Percentiles rank a stretch among this genome's conserved stretches.
Conservation (phyloP, 129 eudicot genomes). For the Oenanthe sinensis region DNA sequence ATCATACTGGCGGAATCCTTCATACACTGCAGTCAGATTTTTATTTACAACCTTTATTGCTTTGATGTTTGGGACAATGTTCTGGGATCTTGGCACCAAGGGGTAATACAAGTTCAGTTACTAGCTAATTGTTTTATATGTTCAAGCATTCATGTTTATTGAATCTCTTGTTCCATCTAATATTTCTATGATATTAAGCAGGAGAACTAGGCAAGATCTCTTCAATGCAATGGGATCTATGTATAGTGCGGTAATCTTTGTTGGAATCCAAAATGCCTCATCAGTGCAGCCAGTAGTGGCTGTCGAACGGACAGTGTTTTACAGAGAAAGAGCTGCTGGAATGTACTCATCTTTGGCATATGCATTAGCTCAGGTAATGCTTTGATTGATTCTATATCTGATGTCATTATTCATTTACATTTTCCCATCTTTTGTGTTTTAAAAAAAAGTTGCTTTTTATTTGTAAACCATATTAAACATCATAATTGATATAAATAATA, state of each 20-base stretch:
- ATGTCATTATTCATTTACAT: no score
- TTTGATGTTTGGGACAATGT: constrained; percentile 12
- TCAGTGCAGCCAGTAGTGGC: constrained; percentile 29
- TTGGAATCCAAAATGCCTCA: constrained; percentile 19
- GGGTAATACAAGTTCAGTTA: neutral
- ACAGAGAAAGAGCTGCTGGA: constrained; percentile 28
- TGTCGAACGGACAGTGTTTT: constrained; percentile 22
- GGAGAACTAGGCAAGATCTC: constrained; percentile 7
- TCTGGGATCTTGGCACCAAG: constrained; percentile 11
- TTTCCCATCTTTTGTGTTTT: neutral
- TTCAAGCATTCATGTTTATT: neutral
- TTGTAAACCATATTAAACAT: neutral
- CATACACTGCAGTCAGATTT: constrained; percentile 14
- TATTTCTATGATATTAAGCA: neutral
- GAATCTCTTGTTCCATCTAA: neutral
- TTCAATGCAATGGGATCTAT: constrained; percentile 15
- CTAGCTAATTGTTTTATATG: neutral
- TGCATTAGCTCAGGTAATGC: constrained; percentile 25
- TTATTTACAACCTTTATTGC: constrained; percentile 7
- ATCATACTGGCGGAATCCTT: constrained; percentile 10
- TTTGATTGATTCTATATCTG: neutral
- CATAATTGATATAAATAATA: neutral
- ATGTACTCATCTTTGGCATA: constrained; percentile 28
- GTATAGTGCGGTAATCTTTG: neutral
- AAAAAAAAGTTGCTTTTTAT: neutral